Evolutionary conservation across 768 basidiomycete species (phyloP).

Genomic region (Sporobolomyces pararoseus): DNA sequence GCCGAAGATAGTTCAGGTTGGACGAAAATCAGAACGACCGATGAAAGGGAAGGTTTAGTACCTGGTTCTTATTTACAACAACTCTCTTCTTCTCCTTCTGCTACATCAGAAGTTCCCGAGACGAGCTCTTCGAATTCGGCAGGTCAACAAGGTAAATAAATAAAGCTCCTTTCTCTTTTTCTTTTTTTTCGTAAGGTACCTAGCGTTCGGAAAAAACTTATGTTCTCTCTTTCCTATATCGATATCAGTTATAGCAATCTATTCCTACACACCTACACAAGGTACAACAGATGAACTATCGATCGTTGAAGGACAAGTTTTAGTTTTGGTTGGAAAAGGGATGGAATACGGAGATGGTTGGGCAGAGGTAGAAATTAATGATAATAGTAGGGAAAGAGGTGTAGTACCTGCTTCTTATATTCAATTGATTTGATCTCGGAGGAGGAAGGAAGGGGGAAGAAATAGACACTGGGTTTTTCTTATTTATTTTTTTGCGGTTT

Average conservation of each 20-base stretch:
- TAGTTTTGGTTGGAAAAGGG: conserved; percentile 22
- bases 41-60: conserved; percentile 31
- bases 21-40: conserved; percentile 15
- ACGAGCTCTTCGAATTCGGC: too few species aligned
- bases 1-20: conserved; percentile 33
- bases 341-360: conserved; percentile 29
- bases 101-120: not conserved
- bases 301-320: conserved; percentile 22
- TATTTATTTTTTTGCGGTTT: too few species aligned
- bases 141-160: not conserved
- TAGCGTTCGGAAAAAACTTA: too few species aligned
- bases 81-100: too few species aligned
- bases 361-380: conserved; percentile 30
- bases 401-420: conserved; percentile 25
- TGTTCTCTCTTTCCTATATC: too few species aligned
- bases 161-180: not conserved
- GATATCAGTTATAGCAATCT: conserved; percentile 25
- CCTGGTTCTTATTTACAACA: conserved; percentile 20
- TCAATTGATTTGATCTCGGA: not conserved
- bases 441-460: not conserved
- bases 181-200: not conserved
- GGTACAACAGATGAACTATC: conserved; percentile 20
- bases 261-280: conserved; percentile 21
- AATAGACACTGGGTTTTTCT: conserved; percentile 5
- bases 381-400: conserved; percentile 6